phyloP scores from a whole-genome alignment of 2,329 filamentous ascomycete species.

The Fusarium decemcellulare region DNA sequence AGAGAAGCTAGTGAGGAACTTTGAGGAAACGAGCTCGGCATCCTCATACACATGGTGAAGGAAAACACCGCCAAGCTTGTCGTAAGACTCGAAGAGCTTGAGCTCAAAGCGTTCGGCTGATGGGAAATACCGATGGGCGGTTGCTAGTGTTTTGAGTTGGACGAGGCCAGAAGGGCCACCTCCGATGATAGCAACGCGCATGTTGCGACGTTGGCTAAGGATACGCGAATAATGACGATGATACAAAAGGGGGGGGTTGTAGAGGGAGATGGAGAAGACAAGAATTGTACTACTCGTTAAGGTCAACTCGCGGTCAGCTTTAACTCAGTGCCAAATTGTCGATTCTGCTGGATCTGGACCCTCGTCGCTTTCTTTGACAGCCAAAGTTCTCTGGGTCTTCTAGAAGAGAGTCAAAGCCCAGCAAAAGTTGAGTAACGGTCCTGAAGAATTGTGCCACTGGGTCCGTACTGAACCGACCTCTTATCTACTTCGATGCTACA shows the following conservation, averaged over 20 bases:
- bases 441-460: background rate
- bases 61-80: slow-evolving; percentile 60
- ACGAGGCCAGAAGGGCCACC: slow-evolving; percentile 57
- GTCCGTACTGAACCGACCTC: background rate
- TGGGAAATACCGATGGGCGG: slow-evolving; percentile 50
- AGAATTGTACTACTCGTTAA: too few species aligned
- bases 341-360: too few species aligned
- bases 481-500: background rate
- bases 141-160: slow-evolving; percentile 55
- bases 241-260: too few species aligned
- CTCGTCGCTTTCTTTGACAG: background rate
- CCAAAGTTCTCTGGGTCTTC: background rate
- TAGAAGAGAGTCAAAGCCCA: background rate
- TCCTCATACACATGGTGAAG: slow-evolving; percentile 48
- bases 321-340: too few species aligned
- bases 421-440: background rate
- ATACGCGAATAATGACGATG: background rate
- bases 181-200: slow-evolving; percentile 56
- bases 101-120: slow-evolving; percentile 54
- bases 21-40: slow-evolving; percentile 58
- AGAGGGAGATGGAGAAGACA: too few species aligned
- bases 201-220: slow-evolving; percentile 7
- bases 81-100: slow-evolving; percentile 59
- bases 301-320: too few species aligned
- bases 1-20: slow-evolving; percentile 59